Conservation (phyloP, 768 basidiomycete genomes). For the Serendipita sp. region DNA sequence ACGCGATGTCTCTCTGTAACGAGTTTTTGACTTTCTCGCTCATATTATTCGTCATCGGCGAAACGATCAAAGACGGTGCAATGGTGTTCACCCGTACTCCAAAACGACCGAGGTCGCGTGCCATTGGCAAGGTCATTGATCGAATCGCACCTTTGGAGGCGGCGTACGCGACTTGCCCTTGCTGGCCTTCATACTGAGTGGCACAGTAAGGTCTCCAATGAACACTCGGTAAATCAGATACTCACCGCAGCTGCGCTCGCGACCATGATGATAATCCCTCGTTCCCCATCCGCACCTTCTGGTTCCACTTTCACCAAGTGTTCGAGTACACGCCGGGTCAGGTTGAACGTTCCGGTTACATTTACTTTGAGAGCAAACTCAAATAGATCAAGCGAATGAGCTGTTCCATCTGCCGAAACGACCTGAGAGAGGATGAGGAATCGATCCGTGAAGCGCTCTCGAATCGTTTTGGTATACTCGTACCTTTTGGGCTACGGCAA, state of each 20-base stretch:
- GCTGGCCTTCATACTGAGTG: constrained; percentile 36
- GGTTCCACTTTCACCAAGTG: constrained; percentile 31
- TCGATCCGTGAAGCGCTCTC: not conserved
- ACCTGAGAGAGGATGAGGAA: constrained; percentile 21
- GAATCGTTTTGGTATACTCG: too few species aligned
- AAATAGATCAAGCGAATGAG: constrained; percentile 37
- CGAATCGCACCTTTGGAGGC: constrained; percentile 40
- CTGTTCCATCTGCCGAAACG: constrained; percentile 29
- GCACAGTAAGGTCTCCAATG: not conserved
- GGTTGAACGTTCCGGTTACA: constrained; percentile 40
- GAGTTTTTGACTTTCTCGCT: constrained; percentile 15
- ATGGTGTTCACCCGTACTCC: constrained; percentile 39
- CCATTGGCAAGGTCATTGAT: constrained; percentile 45
- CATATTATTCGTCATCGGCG: constrained; percentile 22
- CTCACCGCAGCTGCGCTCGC: constrained; percentile 34
- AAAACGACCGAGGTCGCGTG: constrained; percentile 38
- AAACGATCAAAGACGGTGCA: constrained; percentile 39
- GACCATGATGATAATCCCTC: constrained; percentile 43
- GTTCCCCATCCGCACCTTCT: constrained; percentile 35
- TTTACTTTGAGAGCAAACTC: constrained; percentile 37
- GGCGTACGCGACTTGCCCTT: constrained; percentile 41
- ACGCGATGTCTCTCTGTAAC: constrained; percentile 16
- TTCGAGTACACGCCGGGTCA: constrained; percentile 36
- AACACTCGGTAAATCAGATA: not conserved
- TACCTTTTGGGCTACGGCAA: constrained; percentile 24